Base-by-base conservation (phyloP, 352 stramenopile species). In the Pythium myriotylum region DNA sequence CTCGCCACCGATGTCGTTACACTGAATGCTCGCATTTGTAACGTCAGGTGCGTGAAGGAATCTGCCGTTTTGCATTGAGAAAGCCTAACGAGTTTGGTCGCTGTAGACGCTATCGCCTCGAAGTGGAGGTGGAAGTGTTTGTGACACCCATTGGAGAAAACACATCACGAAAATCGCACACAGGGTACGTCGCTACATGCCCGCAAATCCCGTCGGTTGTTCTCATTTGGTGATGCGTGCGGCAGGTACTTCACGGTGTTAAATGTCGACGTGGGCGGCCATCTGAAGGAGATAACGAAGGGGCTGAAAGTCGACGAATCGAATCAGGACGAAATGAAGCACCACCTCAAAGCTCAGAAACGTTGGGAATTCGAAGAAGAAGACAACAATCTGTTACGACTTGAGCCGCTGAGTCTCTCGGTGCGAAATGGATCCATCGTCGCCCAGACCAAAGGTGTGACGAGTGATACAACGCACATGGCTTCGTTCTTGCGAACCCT, bases 81-180 rank as follows among this genome's bases (percentile, higher is more conserved):
- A 19, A 1, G 23, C 13, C 8, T 7, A 43, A 20, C n/a, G 13
- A 20, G 13, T 7, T 20, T 17, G 13, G 13, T 43, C n/a, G 26
- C 22, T 20, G 23, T 51, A 86, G 76, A 49, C 73, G 75, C 32
- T 81, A 76, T 71, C 68, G 70, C 19, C 50, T 86, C n/a, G 79
- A 89, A 51, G 79, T 89, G 2, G 79, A 89, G 58, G 77, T 89
- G 23, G 77, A 85, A 29, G 75, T 89, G 23, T 86, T 81, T 41
- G 62, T 85, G 42, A 65, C 76, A 8, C 70, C 72, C 12, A 40
- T 83, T 10, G 48, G 47, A 6, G 68, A 72, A 0, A 54, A 57
- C 39, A 55, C 61, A 19, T 67, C 69, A 37, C 69, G 67, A 54
- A 79, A 81, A 53, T 88, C 76, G 20, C 76, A 88, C 62, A 84